Evolutionary conservation across 495 filamentous ascomycete genomes (phyloP).

Genomic region (Penicillium cinerascens): DNA sequence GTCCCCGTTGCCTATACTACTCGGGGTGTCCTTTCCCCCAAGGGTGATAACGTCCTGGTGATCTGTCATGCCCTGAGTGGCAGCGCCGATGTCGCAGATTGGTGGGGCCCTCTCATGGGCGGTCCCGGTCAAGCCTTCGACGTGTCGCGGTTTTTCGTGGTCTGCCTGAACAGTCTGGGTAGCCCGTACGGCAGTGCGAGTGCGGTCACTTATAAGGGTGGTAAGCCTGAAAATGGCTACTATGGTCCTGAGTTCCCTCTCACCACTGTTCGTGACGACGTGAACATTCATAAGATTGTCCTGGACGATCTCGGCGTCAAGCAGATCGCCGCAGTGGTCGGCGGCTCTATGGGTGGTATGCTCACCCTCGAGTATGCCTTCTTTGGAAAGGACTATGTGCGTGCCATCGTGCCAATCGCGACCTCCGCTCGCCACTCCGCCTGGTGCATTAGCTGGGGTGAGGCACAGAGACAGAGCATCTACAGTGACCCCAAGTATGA

Average conservation of each 20-base stretch:
- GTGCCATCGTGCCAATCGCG: conserved; percentile 86
- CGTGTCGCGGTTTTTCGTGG: conserved; percentile 83
- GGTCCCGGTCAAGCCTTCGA: conserved; percentile 90
- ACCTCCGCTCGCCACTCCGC: conserved; percentile 93
- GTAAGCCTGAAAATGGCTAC: conserved; percentile 64
- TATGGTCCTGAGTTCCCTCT: conserved; percentile 97
- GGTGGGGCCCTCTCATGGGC: conserved; percentile 95
- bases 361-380: conserved; percentile 95
- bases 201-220: conserved; percentile 84
- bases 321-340: conserved; percentile 84
- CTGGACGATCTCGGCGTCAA: conserved; percentile 85
- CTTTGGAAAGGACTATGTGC: conserved; percentile 91
- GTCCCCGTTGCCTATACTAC: conserved; percentile 93
- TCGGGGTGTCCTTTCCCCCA: conserved; percentile 68
- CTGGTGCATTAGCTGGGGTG: conserved; percentile 99
- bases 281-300: conserved; percentile 86
- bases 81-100: conserved; percentile 93
- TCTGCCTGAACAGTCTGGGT: conserved; percentile 94
- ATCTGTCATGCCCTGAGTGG: conserved; percentile 97
- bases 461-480: conserved; percentile 95
- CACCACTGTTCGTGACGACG: conserved; percentile 93
- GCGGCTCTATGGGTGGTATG: conserved; percentile 99
- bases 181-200: conserved; percentile 96
- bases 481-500: conserved; percentile 98
- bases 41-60: conserved; percentile 86